phyloP scores from a whole-genome alignment of 805 yeast species.

The Myxozyma vanderwaltii region DNA sequence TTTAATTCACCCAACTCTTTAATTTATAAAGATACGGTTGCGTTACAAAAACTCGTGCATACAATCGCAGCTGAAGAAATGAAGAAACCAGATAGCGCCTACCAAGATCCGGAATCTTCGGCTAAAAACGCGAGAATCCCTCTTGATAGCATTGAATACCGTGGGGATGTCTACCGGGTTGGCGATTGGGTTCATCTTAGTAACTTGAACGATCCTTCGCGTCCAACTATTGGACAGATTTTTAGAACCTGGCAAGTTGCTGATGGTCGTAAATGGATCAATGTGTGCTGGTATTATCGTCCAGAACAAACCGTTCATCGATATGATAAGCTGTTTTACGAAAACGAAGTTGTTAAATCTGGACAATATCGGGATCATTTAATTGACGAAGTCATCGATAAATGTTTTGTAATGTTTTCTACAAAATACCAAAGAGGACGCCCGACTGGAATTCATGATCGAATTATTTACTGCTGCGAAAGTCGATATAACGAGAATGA shows the following conservation, averaged over 20 bases:
- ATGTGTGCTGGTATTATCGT: conserved; percentile 96
- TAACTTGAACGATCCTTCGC: conserved; percentile 83
- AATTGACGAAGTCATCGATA: conserved; percentile 84
- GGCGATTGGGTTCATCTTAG: conserved; percentile 94
- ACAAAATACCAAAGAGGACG: conserved; percentile 95
- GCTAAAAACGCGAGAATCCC: conserved; percentile 72
- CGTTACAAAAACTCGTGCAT: conserved; percentile 63
- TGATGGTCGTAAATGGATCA: conserved; percentile 83
- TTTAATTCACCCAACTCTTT: conserved; percentile 62
- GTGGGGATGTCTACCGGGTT: conserved; percentile 73
- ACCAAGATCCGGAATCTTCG: conserved; percentile 53
- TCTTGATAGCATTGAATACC: conserved; percentile 70
- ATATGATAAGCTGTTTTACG: conserved; percentile 83
- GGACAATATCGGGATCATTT: conserved; percentile 95
- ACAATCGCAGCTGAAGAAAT: conserved; percentile 65
- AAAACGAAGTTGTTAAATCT: conserved; percentile 93
- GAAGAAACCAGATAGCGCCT: conserved; percentile 79
- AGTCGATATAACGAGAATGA: conserved; percentile 90
- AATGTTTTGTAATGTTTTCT: conserved; percentile 92
- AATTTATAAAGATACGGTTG: conserved; percentile 61
- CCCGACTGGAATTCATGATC: conserved; percentile 67
- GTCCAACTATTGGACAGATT: conserved; percentile 92
- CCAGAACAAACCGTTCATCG: conserved; percentile 98
- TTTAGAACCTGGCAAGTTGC: conserved; percentile 84
- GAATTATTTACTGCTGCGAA: conserved; percentile 89